Percentiles rank a stretch among this genome's conserved stretches.
Conservation (phyloP, 2,329 filamentous ascomycete genomes). For the Fusarium acutatum region DNA sequence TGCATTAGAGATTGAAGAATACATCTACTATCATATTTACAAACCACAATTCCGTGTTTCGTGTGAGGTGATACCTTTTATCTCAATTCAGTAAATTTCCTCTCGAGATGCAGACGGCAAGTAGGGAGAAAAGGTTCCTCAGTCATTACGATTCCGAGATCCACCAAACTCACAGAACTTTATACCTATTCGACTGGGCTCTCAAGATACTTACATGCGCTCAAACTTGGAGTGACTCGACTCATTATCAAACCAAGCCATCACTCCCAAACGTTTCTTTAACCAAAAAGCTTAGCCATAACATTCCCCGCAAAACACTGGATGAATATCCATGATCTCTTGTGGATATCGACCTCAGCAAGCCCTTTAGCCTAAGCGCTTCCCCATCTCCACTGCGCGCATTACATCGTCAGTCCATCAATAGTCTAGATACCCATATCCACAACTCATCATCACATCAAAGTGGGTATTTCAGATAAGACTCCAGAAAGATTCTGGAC, state of each 20-base stretch:
- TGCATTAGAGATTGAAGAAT: background rate
- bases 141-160: accelerated
- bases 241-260: background rate
- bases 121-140: accelerated
- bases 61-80: no score
- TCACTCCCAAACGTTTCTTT: background rate
- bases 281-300: background rate
- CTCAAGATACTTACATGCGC: accelerated
- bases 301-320: background rate
- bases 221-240: background rate
- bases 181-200: background rate
- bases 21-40: background rate
- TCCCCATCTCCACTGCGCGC: background rate
- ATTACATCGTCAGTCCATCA: background rate
- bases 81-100: no score
- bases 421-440: background rate
- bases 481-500: background rate
- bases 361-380: background rate
- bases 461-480: background rate
- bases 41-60: accelerated
- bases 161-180: background rate
- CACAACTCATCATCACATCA: background rate
- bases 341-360: background rate
- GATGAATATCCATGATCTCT: background rate
- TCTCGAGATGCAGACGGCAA: no score